Evolutionary conservation across 1,284 basidiomycete species (phyloP), one percentile per base, ranked within the genome.

Genomic region (Limonomyces culmigenus): DNA sequence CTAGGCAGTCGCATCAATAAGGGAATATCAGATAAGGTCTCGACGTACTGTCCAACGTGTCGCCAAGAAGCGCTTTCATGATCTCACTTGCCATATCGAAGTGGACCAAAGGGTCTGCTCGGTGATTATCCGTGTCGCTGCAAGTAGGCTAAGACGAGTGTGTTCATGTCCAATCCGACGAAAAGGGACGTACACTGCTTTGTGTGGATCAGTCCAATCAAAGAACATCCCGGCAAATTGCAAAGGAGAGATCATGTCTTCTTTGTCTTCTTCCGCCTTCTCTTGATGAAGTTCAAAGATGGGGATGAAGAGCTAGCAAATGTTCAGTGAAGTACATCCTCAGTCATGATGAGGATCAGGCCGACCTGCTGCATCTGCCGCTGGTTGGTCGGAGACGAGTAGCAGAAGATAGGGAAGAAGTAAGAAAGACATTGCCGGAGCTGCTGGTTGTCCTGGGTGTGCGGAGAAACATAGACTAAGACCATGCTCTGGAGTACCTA

Each of bases 401-500:
- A 92, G 53, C 86, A 88, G 52, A 87, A 97, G 0, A 91, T 78
- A 0, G 91, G 89, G 58, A 98, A 79, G 64, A 97, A 97, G 58
- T 97, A 97, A 14, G 88, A 80, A 18, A 98, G 61, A 51, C 91
- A 96, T 55, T 97, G 93, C 37, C 89, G 66, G 19, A 97, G 61
- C 42, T 88, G 73, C 47, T 85, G 80, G 50, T 96, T 97, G 29
- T 77, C 70, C 11, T 63, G 65, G 0, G 89, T 95, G 40, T 86
- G 77, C 2, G 88, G 86, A 0, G 84, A 86, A 45, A 97, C 74
- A 56, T 93, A 98, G 16, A 80, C 68, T 19, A 89, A 56, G 1
- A 91, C 70, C 2, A 96, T 67, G 38, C 73, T 76, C 44, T 74
- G 70, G 17, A 97, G 59, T 1, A 93, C 72, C 85, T 91, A 43